Evolutionary conservation across 192 early-diverging fungal genomes (phyloP), one percentile per base, ranked within the genome.

Genomic region (Podila minutissima): DNA sequence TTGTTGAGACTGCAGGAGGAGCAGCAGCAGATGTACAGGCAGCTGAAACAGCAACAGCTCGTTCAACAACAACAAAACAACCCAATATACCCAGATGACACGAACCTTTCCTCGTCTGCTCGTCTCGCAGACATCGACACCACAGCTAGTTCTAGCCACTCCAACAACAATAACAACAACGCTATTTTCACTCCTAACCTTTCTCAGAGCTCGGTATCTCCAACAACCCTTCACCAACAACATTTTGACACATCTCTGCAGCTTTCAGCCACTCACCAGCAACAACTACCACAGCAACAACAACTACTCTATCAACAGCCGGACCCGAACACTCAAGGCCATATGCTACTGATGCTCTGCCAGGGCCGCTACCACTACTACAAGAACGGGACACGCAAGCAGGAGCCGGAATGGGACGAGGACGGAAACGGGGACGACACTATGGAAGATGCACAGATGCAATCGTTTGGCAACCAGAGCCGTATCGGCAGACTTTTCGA

Each of bases 321-420:
- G 26, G 31, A 33, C 8, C 9, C 59, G 6, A 55, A 26, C 53
- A 26, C 53, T 22, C 20, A 38, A 31, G 77, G 77, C 12, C 67
- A 81, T 53, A 81, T 81, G 77, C 61, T 81, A 0, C 32, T 81
- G 55, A 69, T 81, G 60, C 51, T 81, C 19, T 22, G 15, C 46
- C 53, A 60, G 11, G 77, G 77, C 1, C 65, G 49, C 2, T 69
- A 32, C 66, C 66, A 66, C 8, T 81, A 81, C 62, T 81, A 73
- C 53, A 69, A 69, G 46, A 50, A 81, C 58, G 77, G 77, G 20
- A 22, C 70, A 17, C 71, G 71, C 28, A 69, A 72, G 33, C 57
- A 10, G 11, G 70, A 60, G 0, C 67, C 59, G 19, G 49, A 65
- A 53, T 65, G 53, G 70, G 75, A 71, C n/a, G 58, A 41, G 70